Percentiles rank a stretch among this genome's conserved stretches.
Evolutionary conservation across 768 basidiomycete genomes (phyloP).

Genomic region (Lentinula detonsa): DNA sequence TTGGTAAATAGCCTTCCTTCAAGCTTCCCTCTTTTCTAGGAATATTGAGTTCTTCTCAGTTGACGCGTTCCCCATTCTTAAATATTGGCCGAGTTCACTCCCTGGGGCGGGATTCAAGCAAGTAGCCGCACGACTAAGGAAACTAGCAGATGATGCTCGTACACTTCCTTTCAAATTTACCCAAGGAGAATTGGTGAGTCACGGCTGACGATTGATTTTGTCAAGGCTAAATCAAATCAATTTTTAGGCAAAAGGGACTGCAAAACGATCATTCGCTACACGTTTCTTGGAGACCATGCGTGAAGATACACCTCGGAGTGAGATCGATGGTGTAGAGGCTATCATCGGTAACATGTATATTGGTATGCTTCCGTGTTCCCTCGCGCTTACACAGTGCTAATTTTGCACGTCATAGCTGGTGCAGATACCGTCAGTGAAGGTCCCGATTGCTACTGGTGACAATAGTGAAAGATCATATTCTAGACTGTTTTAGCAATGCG

Average conservation of each 20-base stretch:
- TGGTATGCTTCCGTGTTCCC: background rate
- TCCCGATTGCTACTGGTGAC: background rate
- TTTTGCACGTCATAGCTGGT: background rate
- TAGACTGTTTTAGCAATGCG: slow-evolving; percentile 9
- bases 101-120: slow-evolving; percentile 33
- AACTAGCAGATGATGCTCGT: slow-evolving; percentile 20
- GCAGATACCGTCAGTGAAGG: slow-evolving; percentile 7
- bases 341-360: slow-evolving; percentile 5
- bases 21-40: background rate
- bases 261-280: slow-evolving; percentile 3
- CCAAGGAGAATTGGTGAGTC: slow-evolving; percentile 26
- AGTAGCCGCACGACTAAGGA: slow-evolving; percentile 24
- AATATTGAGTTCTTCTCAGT: background rate
- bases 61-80: slow-evolving; percentile 10
- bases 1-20: background rate
- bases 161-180: slow-evolving; percentile 24
- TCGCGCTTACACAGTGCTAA: background rate
- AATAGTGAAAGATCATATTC: background rate
- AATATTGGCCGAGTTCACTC: slow-evolving; percentile 30
- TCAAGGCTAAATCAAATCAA: background rate
- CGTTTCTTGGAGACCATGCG: background rate
- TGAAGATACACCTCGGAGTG: background rate
- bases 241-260: slow-evolving; percentile 4
- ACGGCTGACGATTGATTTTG: background rate
- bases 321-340: slow-evolving; percentile 1